Conservation (phyloP, 139 green algal species). For the Desmodesmus armatus region DNA sequence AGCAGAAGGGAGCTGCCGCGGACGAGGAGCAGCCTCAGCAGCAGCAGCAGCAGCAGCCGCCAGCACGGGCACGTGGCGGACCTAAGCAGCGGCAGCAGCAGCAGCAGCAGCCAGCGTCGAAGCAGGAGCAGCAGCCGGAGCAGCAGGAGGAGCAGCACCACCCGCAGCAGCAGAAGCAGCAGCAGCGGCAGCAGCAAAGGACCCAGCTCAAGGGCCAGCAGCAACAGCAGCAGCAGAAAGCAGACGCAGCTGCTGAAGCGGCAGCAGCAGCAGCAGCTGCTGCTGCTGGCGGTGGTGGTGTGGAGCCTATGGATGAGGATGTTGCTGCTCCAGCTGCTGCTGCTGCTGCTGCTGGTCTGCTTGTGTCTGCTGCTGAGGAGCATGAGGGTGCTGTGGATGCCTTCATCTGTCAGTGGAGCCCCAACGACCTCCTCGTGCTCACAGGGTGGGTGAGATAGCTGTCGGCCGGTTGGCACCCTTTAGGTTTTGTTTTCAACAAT, state of each 20-base stretch:
- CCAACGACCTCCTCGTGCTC: conserved; percentile 76
- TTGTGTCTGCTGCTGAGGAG: conserved; percentile 80
- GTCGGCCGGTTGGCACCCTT: background rate
- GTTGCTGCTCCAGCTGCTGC: background rate
- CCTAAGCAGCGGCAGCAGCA: conserved; percentile 40
- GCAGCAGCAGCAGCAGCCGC: conserved; percentile 6
- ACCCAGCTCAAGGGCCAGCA: background rate
- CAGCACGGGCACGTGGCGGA: conserved; percentile 12
- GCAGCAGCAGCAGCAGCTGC: conserved; percentile 18
- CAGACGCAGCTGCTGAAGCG: conserved; percentile 1
- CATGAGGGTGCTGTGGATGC: too few relatives aligned
- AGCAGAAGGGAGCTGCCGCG: background rate
- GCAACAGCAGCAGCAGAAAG: conserved; percentile 29
- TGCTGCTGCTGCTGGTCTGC: conserved; percentile 47
- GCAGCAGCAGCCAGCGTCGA: conserved; percentile 22
- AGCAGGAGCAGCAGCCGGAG: conserved; percentile 11
- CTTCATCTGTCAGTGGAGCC: conserved; percentile 92
- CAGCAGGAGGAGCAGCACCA: conserved; percentile 21
- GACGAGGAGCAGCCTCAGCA: background rate
- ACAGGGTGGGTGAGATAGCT: conserved; percentile 80
- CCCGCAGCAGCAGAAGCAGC: conserved; percentile 18
- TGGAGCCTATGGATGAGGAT: conserved; percentile 78
- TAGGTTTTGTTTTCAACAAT: too few relatives aligned
- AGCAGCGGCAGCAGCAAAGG: conserved; percentile 17
- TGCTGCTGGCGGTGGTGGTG: conserved; percentile 26